Conservation (phyloP, 2,329 filamentous ascomycete species). For the Aureobasidium sp. region DNA sequence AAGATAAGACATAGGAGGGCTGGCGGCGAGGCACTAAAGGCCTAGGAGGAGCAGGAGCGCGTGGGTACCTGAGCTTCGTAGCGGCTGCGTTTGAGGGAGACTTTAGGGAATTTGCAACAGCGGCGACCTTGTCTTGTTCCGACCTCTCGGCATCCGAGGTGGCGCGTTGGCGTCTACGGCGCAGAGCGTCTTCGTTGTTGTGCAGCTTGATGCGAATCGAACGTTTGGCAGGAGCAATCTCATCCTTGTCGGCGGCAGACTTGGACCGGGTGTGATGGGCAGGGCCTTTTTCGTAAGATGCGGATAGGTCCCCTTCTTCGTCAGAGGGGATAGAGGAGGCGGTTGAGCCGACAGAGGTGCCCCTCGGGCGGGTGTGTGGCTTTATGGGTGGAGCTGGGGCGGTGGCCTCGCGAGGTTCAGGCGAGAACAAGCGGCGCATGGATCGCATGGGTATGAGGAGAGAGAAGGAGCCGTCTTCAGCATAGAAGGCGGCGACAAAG, state of each 20-base stretch:
- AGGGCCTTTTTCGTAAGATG: slow-evolving; percentile 32
- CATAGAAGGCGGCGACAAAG: slow-evolving; percentile 73
- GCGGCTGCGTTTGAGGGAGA: slow-evolving; percentile 80
- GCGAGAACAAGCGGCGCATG: slow-evolving; percentile 20
- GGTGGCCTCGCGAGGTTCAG: not conserved
- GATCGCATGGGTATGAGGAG: slow-evolving; percentile 62
- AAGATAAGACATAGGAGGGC: slow-evolving; percentile 69
- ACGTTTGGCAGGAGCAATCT: slow-evolving; percentile 59
- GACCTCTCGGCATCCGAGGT: slow-evolving; percentile 16
- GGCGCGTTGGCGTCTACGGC: not conserved
- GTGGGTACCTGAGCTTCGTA: slow-evolving; percentile 68
- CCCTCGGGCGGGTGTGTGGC: slow-evolving; percentile 23
- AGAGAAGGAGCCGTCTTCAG: slow-evolving; percentile 70
- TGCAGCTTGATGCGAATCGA: slow-evolving; percentile 89
- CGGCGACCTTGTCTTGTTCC: slow-evolving; percentile 31
- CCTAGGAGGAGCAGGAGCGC: slow-evolving; percentile 77
- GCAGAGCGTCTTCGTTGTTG: slow-evolving; percentile 60
- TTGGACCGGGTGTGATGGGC: slow-evolving; percentile 56
- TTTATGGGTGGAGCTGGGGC: not conserved
- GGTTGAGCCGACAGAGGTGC: slow-evolving; percentile 32
- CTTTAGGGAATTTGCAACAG: slow-evolving; percentile 69
- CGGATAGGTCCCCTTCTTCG: slow-evolving; percentile 38
- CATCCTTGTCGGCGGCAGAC: slow-evolving; percentile 37
- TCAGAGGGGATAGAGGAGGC: slow-evolving; percentile 62
- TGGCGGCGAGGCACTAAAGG: slow-evolving; percentile 84